Conservation (phyloP, 306 rosid genomes). For the Corylus heterophylla region DNA sequence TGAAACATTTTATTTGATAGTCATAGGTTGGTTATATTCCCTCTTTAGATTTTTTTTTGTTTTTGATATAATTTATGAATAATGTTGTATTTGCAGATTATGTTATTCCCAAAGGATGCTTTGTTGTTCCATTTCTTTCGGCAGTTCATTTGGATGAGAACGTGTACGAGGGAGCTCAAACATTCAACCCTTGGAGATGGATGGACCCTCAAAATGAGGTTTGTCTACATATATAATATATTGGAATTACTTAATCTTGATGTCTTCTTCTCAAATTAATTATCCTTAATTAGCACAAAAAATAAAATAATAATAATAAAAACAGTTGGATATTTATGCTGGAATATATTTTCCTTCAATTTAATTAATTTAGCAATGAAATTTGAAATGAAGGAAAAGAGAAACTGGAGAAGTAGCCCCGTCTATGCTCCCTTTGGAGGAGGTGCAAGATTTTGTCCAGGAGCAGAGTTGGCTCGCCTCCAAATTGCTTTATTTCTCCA, state of each 20-base stretch:
- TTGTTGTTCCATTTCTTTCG: conserved; percentile 93
- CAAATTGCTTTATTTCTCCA: conserved; percentile 88
- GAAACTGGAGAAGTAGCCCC: conserved; percentile 86
- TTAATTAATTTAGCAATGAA: not conserved
- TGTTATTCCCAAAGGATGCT: conserved; percentile 82
- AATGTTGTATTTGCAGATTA: conserved; percentile 51
- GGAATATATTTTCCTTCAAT: not conserved
- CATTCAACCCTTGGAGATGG: conserved; percentile 98
- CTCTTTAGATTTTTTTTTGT: not conserved
- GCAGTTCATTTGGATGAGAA: conserved; percentile 92
- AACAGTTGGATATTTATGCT: too few relatives aligned
- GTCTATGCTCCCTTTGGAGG: conserved; percentile 89
- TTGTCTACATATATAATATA: not conserved
- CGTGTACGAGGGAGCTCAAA: conserved; percentile 59
- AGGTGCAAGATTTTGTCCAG: conserved; percentile 94
- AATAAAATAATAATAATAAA: too few relatives aligned
- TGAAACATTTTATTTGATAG: too few relatives aligned
- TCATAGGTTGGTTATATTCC: not conserved
- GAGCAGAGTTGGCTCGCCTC: conserved; percentile 89
- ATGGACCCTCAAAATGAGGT: conserved; percentile 80
- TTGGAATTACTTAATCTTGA: too few relatives aligned
- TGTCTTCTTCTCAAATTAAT: too few relatives aligned
- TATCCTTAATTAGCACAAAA: too few relatives aligned
- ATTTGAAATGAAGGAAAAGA: conserved; percentile 52
- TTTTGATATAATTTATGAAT: not conserved